phyloP scores from a whole-genome alignment of 2,329 filamentous ascomycete genomes.

The Phaeosphaeriaceae sp. region DNA sequence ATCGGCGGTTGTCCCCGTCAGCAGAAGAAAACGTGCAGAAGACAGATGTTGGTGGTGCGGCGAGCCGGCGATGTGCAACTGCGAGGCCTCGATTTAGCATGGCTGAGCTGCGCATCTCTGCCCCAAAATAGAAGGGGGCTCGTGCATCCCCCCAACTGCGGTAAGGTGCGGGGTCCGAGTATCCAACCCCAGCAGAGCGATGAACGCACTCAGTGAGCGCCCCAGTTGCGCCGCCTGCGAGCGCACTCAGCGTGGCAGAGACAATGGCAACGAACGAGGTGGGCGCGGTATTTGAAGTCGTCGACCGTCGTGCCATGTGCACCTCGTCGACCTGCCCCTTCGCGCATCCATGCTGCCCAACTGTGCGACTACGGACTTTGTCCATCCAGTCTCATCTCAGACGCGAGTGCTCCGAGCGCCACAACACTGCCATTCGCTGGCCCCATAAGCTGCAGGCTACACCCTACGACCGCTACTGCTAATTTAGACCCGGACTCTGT shows the following conservation, averaged over 20 bases:
- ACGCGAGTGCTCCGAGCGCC: constrained; percentile 14
- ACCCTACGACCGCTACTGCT: constrained; percentile 21
- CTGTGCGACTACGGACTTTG: constrained; percentile 7
- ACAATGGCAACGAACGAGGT: not conserved
- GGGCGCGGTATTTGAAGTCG: constrained; percentile 2
- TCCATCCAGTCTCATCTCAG: constrained; percentile 11
- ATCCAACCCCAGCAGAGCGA: constrained; percentile 1
- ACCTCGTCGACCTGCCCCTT: not conserved
- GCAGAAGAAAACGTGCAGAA: not conserved
- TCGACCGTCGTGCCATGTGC: not conserved
- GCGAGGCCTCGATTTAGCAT: constrained; percentile 7
- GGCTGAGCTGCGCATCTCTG: constrained; percentile 5
- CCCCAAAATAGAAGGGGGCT: constrained; percentile 3
- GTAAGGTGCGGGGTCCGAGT: constrained; percentile 4
- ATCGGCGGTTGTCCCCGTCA: not conserved
- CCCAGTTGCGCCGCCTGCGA: not conserved
- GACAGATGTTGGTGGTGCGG: no score
- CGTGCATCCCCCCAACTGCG: not conserved
- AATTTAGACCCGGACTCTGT: constrained; percentile 27
- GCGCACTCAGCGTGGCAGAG: not conserved
- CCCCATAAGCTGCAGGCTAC: constrained; percentile 11
- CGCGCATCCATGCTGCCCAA: constrained; percentile 2
- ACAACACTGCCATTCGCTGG: constrained; percentile 16
- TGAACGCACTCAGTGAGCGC: not conserved
- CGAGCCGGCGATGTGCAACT: not conserved